Base-by-base conservation (phyloP, 2,329 filamentous ascomycete genomes). In the Penicillium sp. region DNA sequence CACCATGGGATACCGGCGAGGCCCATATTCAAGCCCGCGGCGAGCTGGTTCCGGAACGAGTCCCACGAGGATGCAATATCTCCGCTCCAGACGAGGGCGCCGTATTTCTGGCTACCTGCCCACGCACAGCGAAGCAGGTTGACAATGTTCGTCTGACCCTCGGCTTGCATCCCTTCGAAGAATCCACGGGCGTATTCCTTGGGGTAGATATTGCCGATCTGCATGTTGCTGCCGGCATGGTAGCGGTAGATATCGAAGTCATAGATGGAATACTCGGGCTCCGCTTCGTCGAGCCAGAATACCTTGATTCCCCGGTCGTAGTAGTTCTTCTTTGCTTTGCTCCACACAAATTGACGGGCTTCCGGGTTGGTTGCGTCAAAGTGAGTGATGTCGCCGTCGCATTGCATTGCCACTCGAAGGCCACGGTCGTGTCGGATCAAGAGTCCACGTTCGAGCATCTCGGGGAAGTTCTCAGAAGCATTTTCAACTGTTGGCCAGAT, bases 241-340 rank as follows among this genome's bases (percentile, higher is more conserved):
- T 88, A 88, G 17, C 86, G 82, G 69, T 86, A 89, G 63, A 85
- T 85, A 57, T 89, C 87, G 67, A 88, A 89, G 69, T 89, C 86
- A 69, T 90, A 89, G 11, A 80, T 79, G 0, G 75, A 78, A 65
- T 88, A 89, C 69, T 90, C 87, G 0, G 87, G 87, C 66, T 90
- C 87, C 0, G 87, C 87, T 69, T 90, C 87, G 64, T 90, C 88
- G 0, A 90, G 80, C 87, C 88, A 90, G 72, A 89, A 90, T 0
- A 84, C 73, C 59, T 83, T 82, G 71, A 90, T 85, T 1, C 88
- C 88, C 55, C 83, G 84, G 51, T 80, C 73, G 65, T 83, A 84
- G 74, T 90, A 90, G 69, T 89, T 86, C 55, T 81, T 65, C 69
- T 84, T 86, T 0, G 77, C 82, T 55, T 82, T 84, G 1, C 75